Evolutionary conservation across 192 early-diverging fungal species (phyloP).

Genomic region (Neocallimastix lanati): DNA sequence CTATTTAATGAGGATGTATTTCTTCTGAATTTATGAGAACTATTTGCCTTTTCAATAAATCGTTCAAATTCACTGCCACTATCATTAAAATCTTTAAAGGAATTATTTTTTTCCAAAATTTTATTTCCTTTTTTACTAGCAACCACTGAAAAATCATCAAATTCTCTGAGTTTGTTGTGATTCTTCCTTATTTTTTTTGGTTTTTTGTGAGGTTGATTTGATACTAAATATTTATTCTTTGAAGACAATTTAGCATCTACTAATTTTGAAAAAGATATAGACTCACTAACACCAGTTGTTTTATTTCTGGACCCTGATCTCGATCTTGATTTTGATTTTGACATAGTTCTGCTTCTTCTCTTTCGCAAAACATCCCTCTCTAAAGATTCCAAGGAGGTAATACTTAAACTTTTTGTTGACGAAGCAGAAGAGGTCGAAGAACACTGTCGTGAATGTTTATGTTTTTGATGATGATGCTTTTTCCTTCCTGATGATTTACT

Average conservation of each 20-base stretch:
- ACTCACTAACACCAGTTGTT: neutral
- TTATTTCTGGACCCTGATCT: neutral
- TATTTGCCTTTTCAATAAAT: neutral
- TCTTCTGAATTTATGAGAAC: neutral
- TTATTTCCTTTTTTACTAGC: neutral
- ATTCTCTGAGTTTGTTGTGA: neutral
- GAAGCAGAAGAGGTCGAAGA: neutral
- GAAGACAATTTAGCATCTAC: neutral
- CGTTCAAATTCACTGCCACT: neutral
- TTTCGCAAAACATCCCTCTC: neutral
- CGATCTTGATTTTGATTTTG: neutral
- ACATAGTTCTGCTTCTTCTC: neutral
- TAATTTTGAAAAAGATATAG: neutral
- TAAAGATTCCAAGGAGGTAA: neutral
- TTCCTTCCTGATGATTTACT: neutral
- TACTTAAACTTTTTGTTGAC: neutral
- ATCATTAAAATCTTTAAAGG: neutral
- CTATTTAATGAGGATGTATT: neutral
- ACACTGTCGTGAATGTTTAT: neutral
- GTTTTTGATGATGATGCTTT: neutral
- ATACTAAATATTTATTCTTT: neutral
- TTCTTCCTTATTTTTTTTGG: neutral
- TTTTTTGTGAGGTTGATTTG: neutral
- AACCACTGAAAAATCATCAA: neutral
- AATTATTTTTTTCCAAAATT: neutral